Base-by-base conservation (phyloP, 1,284 basidiomycete species). In the Agroathelia rolfsii region DNA sequence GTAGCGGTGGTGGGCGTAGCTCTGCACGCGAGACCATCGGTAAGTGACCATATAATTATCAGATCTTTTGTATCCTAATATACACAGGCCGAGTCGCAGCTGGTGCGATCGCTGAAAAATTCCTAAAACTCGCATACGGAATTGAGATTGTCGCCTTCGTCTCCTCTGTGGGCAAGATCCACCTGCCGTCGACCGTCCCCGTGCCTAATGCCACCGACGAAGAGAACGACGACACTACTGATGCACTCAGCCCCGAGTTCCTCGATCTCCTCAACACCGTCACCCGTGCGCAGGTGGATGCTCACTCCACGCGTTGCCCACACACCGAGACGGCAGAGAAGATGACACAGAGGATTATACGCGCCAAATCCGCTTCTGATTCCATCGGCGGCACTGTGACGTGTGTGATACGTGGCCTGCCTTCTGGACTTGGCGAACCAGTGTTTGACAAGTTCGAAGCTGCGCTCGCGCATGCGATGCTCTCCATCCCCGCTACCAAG, bases 361-460 rank as follows among this genome's bases (percentile, higher is more conserved):
- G 85, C 35, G 92, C 95, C 28, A 97, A 97, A 58, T 79, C 87
- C 12, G 70, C 76, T 10, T 66, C 79, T 44, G 95, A 99, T 61
- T 96, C 92, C 3, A 95, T 98, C 46, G 95, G 95, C 38, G 95
- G 95, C 15, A 96, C 89, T 5, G 78, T 98, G 37, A 97, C 90
- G 34, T 98, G 95, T 56, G 86, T 98, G 24, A 87, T 99, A 50
- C 84, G 94, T 34, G 76, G 81, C 43, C 76, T 85, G 5, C 93
- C 95, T 24, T 61, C 81, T 12, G 95, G 95, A 3, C 74, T 98
- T 22, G 95, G 95, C 36, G 95, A 98, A 59, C 95, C 95, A 28
- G 86, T 89, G 37, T 98, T 99, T 56, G 93, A 99, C 72, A 98
- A 98, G 65, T 81, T 98, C 53, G 95, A 97, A 59, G 95, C 95